Conservation (phyloP, 2,329 filamentous ascomycete genomes). For the Dactylella cylindrospora region DNA sequence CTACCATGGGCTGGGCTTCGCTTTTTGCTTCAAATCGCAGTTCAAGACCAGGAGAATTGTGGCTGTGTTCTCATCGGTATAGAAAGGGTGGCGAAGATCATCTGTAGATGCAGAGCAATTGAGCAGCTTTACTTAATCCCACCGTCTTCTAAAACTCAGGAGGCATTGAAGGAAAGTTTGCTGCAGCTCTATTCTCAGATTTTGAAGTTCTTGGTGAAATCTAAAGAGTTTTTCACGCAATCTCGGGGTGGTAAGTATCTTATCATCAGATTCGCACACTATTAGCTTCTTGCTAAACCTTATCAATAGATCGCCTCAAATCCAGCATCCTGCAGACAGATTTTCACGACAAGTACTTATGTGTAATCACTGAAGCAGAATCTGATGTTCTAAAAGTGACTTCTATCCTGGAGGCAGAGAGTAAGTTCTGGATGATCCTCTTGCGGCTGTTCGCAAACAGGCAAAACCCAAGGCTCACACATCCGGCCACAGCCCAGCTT, state of each 20-base stretch:
- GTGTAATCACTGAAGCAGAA: background rate
- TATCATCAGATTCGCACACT: no score
- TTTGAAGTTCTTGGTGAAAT: conserved; percentile 38
- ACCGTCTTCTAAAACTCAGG: background rate
- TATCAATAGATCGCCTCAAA: background rate
- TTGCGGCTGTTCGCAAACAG: no score
- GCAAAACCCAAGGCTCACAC: no score
- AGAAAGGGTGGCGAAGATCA: conserved; percentile 44
- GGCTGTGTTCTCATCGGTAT: conserved; percentile 5
- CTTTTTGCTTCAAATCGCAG: conserved; percentile 46
- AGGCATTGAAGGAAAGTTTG: conserved; percentile 11
- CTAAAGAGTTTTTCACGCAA: conserved; percentile 2
- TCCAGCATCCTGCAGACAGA: background rate
- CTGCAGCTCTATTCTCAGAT: conserved; percentile 43
- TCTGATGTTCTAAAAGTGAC: background rate
- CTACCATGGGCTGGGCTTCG: conserved; percentile 49
- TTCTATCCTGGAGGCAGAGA: background rate
- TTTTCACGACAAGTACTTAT: background rate
- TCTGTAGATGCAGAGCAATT: conserved; percentile 46
- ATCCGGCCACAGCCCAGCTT: background rate
- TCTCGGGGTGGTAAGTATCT: background rate
- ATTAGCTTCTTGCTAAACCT: no score
- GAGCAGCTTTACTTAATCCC: conserved; percentile 43
- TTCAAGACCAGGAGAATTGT: background rate
- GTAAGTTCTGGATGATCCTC: no score